A percentile compares a stretch with the other conserved stretches of the same genome.
Conservation (phyloP, 116 monocot species). For the Iris pallida region DNA sequence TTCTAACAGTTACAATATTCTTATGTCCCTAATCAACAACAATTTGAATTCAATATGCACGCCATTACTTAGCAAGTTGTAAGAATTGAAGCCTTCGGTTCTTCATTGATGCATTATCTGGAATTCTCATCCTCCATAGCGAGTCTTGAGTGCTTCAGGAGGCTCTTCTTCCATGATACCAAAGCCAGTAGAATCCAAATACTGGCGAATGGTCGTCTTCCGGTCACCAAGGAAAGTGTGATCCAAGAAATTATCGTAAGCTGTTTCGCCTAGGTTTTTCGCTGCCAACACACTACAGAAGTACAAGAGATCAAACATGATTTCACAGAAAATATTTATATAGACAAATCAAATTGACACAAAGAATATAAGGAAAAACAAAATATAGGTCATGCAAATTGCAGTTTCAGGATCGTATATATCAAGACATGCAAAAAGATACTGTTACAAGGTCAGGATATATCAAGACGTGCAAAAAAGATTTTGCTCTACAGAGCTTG, state of each 20-base stretch:
- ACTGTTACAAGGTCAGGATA: neutral
- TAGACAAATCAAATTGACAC: neutral
- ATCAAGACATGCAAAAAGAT: slow-evolving; percentile 4
- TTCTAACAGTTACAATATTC: no score
- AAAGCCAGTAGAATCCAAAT: slow-evolving; percentile 21
- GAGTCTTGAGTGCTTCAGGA: slow-evolving; percentile 24
- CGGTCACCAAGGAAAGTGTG: slow-evolving; percentile 40
- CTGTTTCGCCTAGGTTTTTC: slow-evolving; percentile 32
- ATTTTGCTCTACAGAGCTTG: neutral
- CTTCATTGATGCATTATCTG: neutral
- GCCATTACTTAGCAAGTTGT: no score
- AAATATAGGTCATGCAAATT: no score
- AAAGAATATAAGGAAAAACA: no score
- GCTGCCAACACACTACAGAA: slow-evolving; percentile 45
- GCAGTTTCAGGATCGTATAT: neutral
- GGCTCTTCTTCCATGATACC: slow-evolving; percentile 48
- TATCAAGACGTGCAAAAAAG: slow-evolving; percentile 1
- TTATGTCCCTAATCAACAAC: no score
- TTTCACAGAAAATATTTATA: neutral
- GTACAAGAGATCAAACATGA: neutral
- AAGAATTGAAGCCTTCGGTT: no score
- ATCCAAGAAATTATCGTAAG: slow-evolving; percentile 41
- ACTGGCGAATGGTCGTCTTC: slow-evolving; percentile 26
- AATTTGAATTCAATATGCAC: no score
- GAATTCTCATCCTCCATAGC: slow-evolving; percentile 32